A percentile compares a stretch with the other conserved stretches of the same genome.
These are phyloP conservation scores for Paraphoma sp. DNA, from an alignment of 2,329 filamentous ascomycete species.

Conservation along the genomic window DNA sequence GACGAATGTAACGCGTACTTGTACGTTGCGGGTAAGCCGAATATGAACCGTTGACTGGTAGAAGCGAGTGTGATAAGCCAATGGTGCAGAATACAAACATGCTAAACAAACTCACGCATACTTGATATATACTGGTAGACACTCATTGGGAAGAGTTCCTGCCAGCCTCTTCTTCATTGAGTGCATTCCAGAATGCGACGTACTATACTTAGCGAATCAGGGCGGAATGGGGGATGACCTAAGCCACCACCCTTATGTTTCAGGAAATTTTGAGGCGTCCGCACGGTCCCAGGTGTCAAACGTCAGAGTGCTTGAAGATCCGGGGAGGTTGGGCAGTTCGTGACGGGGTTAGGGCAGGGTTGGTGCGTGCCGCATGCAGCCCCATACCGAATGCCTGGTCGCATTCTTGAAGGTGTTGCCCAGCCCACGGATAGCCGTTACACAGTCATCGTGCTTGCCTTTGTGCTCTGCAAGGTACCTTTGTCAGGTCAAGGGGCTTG, in stretches of 20 bases:
- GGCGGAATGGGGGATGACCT: slow-evolving; percentile 43
- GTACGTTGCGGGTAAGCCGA: slow-evolving; percentile 31
- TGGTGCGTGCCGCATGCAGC: slow-evolving; percentile 37
- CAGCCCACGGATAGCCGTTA: slow-evolving; percentile 22
- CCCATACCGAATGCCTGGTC: slow-evolving; percentile 21
- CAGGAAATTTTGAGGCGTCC: slow-evolving; percentile 26
- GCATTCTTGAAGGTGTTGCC: slow-evolving; percentile 19
- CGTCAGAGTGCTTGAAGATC: slow-evolving; percentile 17
- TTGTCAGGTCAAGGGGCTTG: slow-evolving; percentile 4
- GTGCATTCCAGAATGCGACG: slow-evolving; percentile 38
- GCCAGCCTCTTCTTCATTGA: slow-evolving; percentile 41
- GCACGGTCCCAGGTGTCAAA: slow-evolving; percentile 23
- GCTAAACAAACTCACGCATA: slow-evolving; percentile 39
- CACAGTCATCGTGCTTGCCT: slow-evolving; percentile 15
- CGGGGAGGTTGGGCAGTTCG: slow-evolving; percentile 32
- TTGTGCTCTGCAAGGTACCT: slow-evolving; percentile 7
- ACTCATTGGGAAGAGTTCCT: slow-evolving; percentile 31
- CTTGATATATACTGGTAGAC: slow-evolving; percentile 42
- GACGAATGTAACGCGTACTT: slow-evolving; percentile 23
- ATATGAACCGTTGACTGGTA: slow-evolving; percentile 25
- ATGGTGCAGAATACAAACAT: slow-evolving; percentile 43
- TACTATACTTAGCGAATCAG: slow-evolving; percentile 43
- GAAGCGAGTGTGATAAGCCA: slow-evolving; percentile 33
- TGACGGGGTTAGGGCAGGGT: slow-evolving; percentile 22
- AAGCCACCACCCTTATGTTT: slow-evolving; percentile 36